These are phyloP conservation scores for Geosmithia morbida DNA, from an alignment of 2,329 filamentous ascomycete species.

Conservation along the genomic window DNA sequence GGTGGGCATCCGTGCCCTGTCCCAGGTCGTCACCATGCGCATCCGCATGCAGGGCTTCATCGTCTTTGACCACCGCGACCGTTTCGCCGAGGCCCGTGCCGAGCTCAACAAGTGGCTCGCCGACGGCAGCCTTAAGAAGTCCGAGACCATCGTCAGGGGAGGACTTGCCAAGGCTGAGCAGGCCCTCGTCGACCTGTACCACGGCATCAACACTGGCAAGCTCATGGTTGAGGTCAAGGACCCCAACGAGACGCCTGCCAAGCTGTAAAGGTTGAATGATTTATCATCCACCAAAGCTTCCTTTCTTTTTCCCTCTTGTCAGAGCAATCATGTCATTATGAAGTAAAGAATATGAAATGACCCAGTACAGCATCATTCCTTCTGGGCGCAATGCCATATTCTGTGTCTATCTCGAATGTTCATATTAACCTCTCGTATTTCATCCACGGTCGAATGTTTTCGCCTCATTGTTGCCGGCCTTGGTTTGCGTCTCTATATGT, in stretches of 20 bases:
- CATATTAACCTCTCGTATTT: no score
- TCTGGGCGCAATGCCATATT: no score
- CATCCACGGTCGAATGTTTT: no score
- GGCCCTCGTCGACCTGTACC: conserved; percentile 48
- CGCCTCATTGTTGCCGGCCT: neutral
- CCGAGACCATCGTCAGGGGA: conserved; percentile 58
- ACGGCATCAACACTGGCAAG: conserved; percentile 58
- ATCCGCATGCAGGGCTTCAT: conserved; percentile 60
- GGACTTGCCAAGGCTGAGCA: conserved; percentile 49
- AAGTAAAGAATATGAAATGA: neutral
- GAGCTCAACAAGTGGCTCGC: conserved; percentile 53
- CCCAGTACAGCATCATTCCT: no score
- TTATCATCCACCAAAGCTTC: neutral
- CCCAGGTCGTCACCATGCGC: conserved; percentile 36
- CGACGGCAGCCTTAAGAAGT: conserved; percentile 57
- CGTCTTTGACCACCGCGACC: conserved; percentile 49
- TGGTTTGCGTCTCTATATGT: neutral
- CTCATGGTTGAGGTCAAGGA: conserved; percentile 39
- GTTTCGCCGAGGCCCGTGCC: conserved; percentile 41
- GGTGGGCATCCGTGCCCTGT: conserved; percentile 40
- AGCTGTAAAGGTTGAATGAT: conserved; percentile 6
- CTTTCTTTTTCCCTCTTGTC: no score
- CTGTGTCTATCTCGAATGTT: no score
- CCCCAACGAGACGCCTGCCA: conserved; percentile 6
- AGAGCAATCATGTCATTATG: neutral